Evolutionary conservation across 2,329 filamentous ascomycete species (phyloP), one percentile per base, ranked within the genome.

Genomic region (Fusarium robinianum): DNA sequence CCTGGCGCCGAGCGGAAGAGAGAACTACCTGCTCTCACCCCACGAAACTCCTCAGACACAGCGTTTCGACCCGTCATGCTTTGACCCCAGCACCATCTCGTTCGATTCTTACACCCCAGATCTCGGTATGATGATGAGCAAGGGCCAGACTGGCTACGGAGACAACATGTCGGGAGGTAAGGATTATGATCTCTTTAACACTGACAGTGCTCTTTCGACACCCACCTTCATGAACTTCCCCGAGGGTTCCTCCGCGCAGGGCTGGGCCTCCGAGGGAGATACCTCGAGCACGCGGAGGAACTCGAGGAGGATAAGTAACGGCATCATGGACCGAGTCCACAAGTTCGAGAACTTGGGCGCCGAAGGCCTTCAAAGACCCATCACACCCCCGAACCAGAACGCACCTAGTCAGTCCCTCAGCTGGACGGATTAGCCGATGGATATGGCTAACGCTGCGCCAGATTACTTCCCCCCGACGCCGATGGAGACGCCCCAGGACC

Each of bases 401-500:
- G 74, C 69, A 61, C 71, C 72, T 58, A 74, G 85, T 87, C 72
- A 71, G 81, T 58, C 22, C 10, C 23, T 32, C 27, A 22, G 12
- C 29, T 42, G 19, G 48, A 26, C 26, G 35, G n/a, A 47, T 8
- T 36, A 11, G 21, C 19, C 46, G 38, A 33, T 35, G 41, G 31
- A 48, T 22, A 50, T 27, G 9, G 22, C 31, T 16, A 21, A 38
- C 46, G 29, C 32, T 41, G 41, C 31, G 44, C 36, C 56, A 84
- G 83, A 72, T 54, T 84, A 81, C 58, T 80, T 81, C 53, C 85
- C 85, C 44, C 78, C 84, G 31, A 88, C 85, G 18, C 85, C 86
- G 39, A 79, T 78, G 58, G 80, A 82, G 38, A 87, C 83, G 14
- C 84, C 85, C 29, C 74, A 77, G 50, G 68, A 76, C 49, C 68